These are phyloP conservation scores for Phytophthora megakarya DNA, from an alignment of 352 stramenopile genomes.

Conservation along the genomic window DNA sequence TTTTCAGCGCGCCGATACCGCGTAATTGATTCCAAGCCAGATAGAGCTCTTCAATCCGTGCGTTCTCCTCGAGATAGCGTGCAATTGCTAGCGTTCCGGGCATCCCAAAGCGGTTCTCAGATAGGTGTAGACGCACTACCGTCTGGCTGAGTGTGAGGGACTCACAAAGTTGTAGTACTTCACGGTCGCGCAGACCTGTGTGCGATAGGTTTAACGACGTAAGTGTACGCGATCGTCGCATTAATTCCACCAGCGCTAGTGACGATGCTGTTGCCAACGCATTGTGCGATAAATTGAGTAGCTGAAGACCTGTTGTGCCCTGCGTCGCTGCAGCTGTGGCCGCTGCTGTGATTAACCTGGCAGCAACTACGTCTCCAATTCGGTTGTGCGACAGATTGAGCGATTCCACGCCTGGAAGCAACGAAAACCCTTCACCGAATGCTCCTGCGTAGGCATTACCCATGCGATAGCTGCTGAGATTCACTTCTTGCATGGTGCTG, in stretches of 20 bases:
- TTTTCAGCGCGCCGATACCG: constrained; percentile 68
- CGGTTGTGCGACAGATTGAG: constrained; percentile 79
- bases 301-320: constrained; percentile 40
- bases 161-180: constrained; percentile 74
- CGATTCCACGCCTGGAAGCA: constrained; percentile 66
- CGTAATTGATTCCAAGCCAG: constrained; percentile 79
- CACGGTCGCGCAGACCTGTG: constrained; percentile 62
- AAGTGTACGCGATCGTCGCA: constrained; percentile 55
- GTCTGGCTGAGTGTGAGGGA: constrained; percentile 76
- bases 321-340: constrained; percentile 10
- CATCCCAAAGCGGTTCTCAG: constrained; percentile 71
- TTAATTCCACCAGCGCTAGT: constrained; percentile 43
- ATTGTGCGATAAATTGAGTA: constrained; percentile 77
- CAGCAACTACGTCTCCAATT: constrained; percentile 63
- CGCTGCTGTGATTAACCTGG: constrained; percentile 52
- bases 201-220: constrained; percentile 70
- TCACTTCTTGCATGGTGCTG: constrained; percentile 61
- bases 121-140: constrained; percentile 66
- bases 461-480: constrained; percentile 75
- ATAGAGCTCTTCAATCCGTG: constrained; percentile 80
- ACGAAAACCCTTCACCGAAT: constrained; percentile 63
- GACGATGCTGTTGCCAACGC: constrained; percentile 44
- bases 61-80: constrained; percentile 76
- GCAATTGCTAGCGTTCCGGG: constrained; percentile 66
- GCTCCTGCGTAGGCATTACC: constrained; percentile 61